Base-by-base conservation (phyloP, 345 rosid genomes). In the Raphanus sativus region DNA sequence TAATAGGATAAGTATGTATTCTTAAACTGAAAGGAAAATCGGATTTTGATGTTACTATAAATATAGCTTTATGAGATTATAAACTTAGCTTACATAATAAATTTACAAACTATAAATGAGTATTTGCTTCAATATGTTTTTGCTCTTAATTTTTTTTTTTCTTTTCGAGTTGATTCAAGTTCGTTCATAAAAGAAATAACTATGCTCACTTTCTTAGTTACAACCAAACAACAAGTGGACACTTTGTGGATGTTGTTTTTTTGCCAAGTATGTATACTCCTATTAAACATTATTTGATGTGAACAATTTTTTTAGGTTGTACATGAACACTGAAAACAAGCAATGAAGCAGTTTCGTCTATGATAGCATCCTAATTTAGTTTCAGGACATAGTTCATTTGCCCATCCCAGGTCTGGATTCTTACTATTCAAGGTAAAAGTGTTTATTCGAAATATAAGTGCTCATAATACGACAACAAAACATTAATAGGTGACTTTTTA, bases 161-260 rank as follows among this genome's bases (percentile, higher is more conserved):
- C 21, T 21, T 21, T 21, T 21, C 21, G 21, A 21, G 21, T 21
- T 21, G 21, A 21, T 21, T 21, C 21, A 21, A 21, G 21, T 21
- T 21, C 21, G 21, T 21, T 21, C 21, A 21, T 21, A 21, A 21
- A 21, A 21, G 21, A 21, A 11, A 25, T 58, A 58, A 25, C 62
- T 58, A 70, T 63, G 42, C 62, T 68, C 62, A n/a, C 55, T 61
- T 69, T 59, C 48, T 60, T 33, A 77, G 59, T 56, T 77, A 50
- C 62, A 72, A 65, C 25, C 77, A 76, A 77, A 65, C 79, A 71
- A 81, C 77, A 71, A 80, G 75, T 60, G 67, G 80, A 38, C 8
- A 11, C 17, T 62, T 48, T 61, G 17, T 28, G 61, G 4, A 29
- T 62, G 78, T 67, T 79, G 66, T 62, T 45, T 25, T 62, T 66